Evolutionary conservation across 345 rosid species (phyloP), one percentile per base, ranked within the genome.

Genomic region (Aquilaria sinensis): DNA sequence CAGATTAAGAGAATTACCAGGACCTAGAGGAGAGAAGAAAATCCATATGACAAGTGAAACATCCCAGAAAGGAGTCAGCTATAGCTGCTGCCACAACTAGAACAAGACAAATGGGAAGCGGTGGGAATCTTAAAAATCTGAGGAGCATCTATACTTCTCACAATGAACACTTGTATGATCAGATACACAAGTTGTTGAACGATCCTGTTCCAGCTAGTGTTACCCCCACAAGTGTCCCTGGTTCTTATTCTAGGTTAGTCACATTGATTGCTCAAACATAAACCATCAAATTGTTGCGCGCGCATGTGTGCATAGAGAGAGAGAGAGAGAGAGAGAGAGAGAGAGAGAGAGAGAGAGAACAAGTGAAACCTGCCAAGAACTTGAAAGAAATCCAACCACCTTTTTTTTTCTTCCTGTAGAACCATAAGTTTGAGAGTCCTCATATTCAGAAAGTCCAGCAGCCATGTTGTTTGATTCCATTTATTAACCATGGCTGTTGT

Each of bases 371-470:
- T 12, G 64, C 57, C 10, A 79, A 64, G 76, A 83, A 86, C 11
- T 84, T 83, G 58, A 79, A 74, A 43, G 91, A 81, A 47, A 71
- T 59, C 88, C 84, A 83, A 55, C 76, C 74, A 32, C 82, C 84
- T 31, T 55, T 66, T 47, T 80, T 23, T 23, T 23, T 23, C 23
- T 76, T 5, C 57, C 15, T 12, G 32, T 50, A 0, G 75, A 47
- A 33, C 57, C 66, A 5, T 60, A 61, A 8, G 15, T 14, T 66
- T 51, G 65, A 41, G 58, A 58, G 51, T 71, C 67, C n/a, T 9
- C 70, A 31, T 31, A 4, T 7, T 15, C 30, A 10, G 4, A 9
- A 6, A 31, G 12, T 63, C 46, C 60, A 53, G 9, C 52, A 9
- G 13, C 60, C 46, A 56, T 47, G n/a, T 54, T 43, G 14, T 50